These are phyloP conservation scores for Rhizophora mangle DNA, from an alignment of 345 rosid genomes.

Conservation along the genomic window DNA sequence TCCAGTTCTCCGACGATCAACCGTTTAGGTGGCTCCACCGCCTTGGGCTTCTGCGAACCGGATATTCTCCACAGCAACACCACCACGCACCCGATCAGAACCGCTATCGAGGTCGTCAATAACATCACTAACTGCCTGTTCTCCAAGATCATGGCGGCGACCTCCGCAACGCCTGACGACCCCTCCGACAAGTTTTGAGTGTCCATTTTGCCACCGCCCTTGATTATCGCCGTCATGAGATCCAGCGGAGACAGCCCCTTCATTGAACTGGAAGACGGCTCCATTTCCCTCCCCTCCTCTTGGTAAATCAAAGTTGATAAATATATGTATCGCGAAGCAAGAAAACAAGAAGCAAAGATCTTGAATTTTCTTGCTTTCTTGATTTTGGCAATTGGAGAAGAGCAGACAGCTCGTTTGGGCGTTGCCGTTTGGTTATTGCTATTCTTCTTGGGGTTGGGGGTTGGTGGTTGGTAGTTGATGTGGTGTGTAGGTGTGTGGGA, in stretches of 20 bases:
- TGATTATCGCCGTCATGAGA: constrained; percentile 76
- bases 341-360: no score
- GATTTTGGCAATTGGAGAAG: no score
- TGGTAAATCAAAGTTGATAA: no score
- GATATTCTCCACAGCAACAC: constrained; percentile 79
- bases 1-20: constrained; percentile 52
- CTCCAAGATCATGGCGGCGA: constrained; percentile 44
- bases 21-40: constrained; percentile 50
- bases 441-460: background rate
- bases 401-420: no score
- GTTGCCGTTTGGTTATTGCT: no score
- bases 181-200: constrained; percentile 55
- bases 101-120: constrained; percentile 81
- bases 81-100: constrained; percentile 82
- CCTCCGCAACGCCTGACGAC: constrained; percentile 28
- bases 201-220: constrained; percentile 47
- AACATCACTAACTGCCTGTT: constrained; percentile 74
- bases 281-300: constrained; percentile 6
- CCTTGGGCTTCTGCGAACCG: constrained; percentile 37
- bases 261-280: constrained; percentile 27
- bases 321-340: background rate
- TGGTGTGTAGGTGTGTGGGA: constrained; percentile 1
- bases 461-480: constrained; percentile 4
- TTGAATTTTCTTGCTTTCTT: background rate
- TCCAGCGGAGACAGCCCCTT: constrained; percentile 60